Conservation (phyloP, 129 eudicot species). For the Tagetes erecta region DNA sequence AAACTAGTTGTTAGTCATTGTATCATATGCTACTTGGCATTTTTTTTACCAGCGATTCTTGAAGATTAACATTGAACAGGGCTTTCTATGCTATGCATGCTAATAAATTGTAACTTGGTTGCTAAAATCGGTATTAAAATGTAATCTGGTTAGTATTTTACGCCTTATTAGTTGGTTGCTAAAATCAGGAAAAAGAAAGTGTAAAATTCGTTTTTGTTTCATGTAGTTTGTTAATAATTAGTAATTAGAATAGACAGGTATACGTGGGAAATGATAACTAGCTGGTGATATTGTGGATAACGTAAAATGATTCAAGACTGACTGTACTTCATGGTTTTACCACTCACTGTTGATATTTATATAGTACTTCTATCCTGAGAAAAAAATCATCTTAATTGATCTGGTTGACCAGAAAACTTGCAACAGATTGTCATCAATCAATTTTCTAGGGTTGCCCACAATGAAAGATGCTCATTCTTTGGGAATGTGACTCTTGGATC, state of each 20-base stretch:
- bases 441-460: conserved; percentile 75
- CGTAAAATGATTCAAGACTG: conserved; percentile 18
- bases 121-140: neutral
- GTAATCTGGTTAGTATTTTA: neutral
- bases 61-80: too few relatives aligned
- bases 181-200: neutral
- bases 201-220: neutral
- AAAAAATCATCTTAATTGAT: conserved; percentile 39
- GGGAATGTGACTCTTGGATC: conserved; percentile 91
- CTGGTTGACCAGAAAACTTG: conserved; percentile 64
- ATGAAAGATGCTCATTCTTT: conserved; percentile 69
- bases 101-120: too few relatives aligned
- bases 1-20: neutral
- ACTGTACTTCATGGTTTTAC: neutral
- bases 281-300: neutral
- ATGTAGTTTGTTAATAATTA: too few relatives aligned
- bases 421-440: conserved; percentile 96
- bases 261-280: too few relatives aligned
- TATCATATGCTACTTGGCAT: neutral
- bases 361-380: neutral
- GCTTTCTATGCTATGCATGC: too few relatives aligned
- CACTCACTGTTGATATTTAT: neutral
- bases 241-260: too few relatives aligned
- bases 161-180: neutral
- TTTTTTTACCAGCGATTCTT: too few relatives aligned